These are phyloP conservation scores for Copromyces sp. DNA, from an alignment of 495 filamentous ascomycete species.

Conservation along the genomic window DNA sequence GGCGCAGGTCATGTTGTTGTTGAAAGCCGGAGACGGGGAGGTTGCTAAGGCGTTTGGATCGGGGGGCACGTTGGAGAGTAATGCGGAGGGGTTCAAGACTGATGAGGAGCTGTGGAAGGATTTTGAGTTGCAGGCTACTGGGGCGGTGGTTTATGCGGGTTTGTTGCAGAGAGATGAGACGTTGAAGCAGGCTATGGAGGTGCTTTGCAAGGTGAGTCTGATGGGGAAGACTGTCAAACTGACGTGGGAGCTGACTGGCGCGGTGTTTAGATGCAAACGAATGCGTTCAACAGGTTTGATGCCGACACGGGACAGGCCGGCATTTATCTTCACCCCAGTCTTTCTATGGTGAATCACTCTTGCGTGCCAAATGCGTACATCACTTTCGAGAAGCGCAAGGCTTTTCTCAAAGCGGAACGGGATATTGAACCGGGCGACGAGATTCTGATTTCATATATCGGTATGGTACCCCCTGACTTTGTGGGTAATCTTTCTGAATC, in stretches of 20 bases:
- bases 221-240: background rate
- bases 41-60: slow-evolving; percentile 17
- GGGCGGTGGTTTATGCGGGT: slow-evolving; percentile 29
- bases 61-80: slow-evolving; percentile 24
- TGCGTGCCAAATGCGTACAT: slow-evolving; percentile 43
- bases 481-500: background rate
- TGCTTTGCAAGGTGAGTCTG: slow-evolving; percentile 32
- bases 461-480: slow-evolving; percentile 16
- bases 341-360: slow-evolving; percentile 45
- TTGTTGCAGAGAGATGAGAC: slow-evolving; percentile 15
- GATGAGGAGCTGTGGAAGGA: slow-evolving; percentile 23
- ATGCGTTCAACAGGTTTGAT: slow-evolving; percentile 36
- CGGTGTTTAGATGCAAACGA: slow-evolving; percentile 31
- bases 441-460: slow-evolving; percentile 42
- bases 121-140: slow-evolving; percentile 36
- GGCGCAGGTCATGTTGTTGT: slow-evolving; percentile 33
- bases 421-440: slow-evolving; percentile 36
- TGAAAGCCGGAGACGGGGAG: slow-evolving; percentile 4
- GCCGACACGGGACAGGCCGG: slow-evolving; percentile 28
- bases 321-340: slow-evolving; percentile 31
- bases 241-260: background rate
- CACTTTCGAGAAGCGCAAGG: slow-evolving; percentile 32
- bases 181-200: slow-evolving; percentile 23
- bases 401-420: slow-evolving; percentile 28
- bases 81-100: slow-evolving; percentile 21